phyloP scores from a whole-genome alignment of 2,329 filamentous ascomycete genomes.

The Hypoxylon sp. region DNA sequence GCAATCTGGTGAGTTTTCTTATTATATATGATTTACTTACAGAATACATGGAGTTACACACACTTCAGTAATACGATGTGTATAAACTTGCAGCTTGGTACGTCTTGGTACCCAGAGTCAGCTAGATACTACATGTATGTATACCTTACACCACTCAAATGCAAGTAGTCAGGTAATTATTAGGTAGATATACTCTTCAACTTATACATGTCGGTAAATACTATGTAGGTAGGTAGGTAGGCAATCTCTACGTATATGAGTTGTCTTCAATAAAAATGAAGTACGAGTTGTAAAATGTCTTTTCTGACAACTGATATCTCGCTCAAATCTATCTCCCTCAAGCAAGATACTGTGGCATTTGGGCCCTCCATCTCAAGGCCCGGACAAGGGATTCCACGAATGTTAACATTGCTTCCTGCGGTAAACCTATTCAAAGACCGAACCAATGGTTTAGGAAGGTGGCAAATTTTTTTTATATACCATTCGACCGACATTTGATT shows the following conservation, averaged over 20 bases:
- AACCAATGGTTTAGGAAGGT: slow-evolving; percentile 35
- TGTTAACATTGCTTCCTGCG: slow-evolving; percentile 15
- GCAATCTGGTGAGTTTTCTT: no score
- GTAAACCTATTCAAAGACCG: slow-evolving; percentile 34
- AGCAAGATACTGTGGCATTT: slow-evolving; percentile 32
- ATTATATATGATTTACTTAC: no score
- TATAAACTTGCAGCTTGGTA: slow-evolving; percentile 1
- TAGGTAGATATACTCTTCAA: slow-evolving; percentile 10
- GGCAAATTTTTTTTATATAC: slow-evolving; percentile 22
- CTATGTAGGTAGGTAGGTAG: slow-evolving; percentile 2
- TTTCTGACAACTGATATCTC: slow-evolving; percentile 38
- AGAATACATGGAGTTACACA: slow-evolving; percentile 2
- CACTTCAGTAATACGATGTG: slow-evolving; percentile 14
- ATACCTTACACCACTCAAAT: no score
- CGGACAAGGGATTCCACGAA: slow-evolving; percentile 16
- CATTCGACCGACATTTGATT: slow-evolving; percentile 29
- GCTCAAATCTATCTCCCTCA: slow-evolving; percentile 19
- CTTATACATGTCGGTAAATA: slow-evolving; percentile 1
- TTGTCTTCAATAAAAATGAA: slow-evolving; percentile 13
- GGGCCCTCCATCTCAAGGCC: slow-evolving; percentile 20
- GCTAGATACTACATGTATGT: no score
- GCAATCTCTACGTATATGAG: neutral
- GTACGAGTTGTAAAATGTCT: slow-evolving; percentile 16
- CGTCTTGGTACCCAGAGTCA: no score
- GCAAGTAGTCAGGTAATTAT: no score